phyloP scores from a whole-genome alignment of 108 stramenopile species.

The Heterococcus sp. region DNA sequence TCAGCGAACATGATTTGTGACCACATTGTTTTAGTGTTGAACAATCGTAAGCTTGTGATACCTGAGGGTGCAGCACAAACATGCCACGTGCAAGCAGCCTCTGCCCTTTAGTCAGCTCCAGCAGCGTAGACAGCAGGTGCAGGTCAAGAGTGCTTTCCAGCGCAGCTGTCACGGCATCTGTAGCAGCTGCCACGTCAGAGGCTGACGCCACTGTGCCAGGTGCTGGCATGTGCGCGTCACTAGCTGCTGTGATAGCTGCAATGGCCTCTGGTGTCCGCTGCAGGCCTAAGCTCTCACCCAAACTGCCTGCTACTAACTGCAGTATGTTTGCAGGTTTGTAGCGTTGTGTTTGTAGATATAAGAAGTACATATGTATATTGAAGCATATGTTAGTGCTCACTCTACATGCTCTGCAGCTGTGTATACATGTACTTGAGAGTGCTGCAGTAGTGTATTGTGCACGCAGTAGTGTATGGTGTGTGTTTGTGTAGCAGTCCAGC shows the following conservation, averaged over 20 bases:
- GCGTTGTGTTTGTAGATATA: too few species aligned
- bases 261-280: background rate
- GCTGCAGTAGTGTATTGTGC: too few species aligned
- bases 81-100: slow-evolving; percentile 18
- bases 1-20: too few species aligned
- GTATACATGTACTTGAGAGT: too few species aligned
- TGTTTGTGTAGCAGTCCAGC: too few species aligned
- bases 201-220: background rate
- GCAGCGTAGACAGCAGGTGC: slow-evolving; percentile 21
- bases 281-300: background rate
- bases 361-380: too few species aligned
- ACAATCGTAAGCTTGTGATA: too few species aligned
- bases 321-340: too few species aligned
- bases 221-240: background rate
- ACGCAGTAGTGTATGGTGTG: too few species aligned
- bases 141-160: slow-evolving; percentile 39
- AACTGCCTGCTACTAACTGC: background rate
- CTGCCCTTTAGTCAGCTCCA: slow-evolving; percentile 46
- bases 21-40: too few species aligned
- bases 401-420: too few species aligned
- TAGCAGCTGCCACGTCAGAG: slow-evolving; percentile 9
- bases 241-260: background rate
- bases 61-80: slow-evolving; percentile 23
- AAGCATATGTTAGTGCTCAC: too few species aligned
- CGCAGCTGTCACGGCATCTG: slow-evolving; percentile 21